Base-by-base conservation (phyloP, 2,329 filamentous ascomycete species). In the Monosporascus sp. region DNA sequence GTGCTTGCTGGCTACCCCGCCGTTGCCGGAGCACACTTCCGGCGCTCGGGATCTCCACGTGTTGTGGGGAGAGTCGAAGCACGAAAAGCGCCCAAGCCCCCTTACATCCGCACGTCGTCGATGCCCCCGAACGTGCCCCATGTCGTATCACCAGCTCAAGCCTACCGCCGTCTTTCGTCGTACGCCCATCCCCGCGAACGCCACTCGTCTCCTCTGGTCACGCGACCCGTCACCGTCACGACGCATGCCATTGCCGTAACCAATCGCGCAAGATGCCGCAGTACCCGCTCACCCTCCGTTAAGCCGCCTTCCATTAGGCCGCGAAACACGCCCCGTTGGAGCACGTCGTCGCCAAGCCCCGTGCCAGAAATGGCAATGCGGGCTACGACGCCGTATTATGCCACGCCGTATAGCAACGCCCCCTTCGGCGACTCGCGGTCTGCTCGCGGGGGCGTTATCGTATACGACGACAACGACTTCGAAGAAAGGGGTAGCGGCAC, bases 331-430 rank as follows among this genome's bases (percentile, higher is more conserved):
- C 82, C 82, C 0, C 75, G 80, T 25, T 80, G 76, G 73, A 84
- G 78, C 53, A 67, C 65, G 24, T 71, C 70, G 31, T 80, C 70
- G 52, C 77, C 70, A 48, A 80, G 70, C 62, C 72, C 75, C 5
- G 66, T 71, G 56, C 71, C 70, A 4, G 63, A 70, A 35, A 64
- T 64, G 4, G 53, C 68, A 15, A 44, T 44, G 41, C 69, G 77
- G 35, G 68, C 68, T 15, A 75, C 74, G 14, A 83, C 79, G 0
- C 87, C 86, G 0, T 84, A 84, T 58, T 91, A 91, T 62, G 86
- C 87, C 3, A 92, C 88, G 0, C 88, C 88, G 0, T 78, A 86
- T 64, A 90, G 87, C 62, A 86, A 84, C 56, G 80, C 76, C 3
- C 76, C 81, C 1, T 67, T 71, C 8, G 67, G 74, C 14, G 77